Evolutionary conservation across 345 rosid genomes (phyloP).

Genomic region (Salix viminalis): DNA sequence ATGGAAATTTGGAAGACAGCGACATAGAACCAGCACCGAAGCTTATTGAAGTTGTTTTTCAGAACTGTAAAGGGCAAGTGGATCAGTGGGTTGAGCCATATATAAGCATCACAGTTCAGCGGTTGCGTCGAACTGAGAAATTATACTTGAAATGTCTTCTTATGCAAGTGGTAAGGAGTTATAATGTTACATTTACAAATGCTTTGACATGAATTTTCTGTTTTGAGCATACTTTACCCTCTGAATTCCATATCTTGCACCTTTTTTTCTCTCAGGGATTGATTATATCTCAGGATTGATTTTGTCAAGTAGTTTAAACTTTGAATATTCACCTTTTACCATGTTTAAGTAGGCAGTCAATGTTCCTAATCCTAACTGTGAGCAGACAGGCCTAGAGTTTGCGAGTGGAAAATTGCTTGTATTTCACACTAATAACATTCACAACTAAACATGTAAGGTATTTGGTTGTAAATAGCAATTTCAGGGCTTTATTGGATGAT

Average conservation of each 20-base stretch:
- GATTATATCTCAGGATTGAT: background rate
- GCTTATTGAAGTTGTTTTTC: slow-evolving; percentile 93
- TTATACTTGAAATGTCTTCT: slow-evolving; percentile 89
- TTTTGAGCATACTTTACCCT: background rate
- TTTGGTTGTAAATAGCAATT: background rate
- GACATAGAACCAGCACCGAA: slow-evolving; percentile 97
- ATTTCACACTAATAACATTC: background rate
- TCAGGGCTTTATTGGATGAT: background rate
- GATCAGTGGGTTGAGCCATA: slow-evolving; percentile 98
- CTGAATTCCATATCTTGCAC: background rate
- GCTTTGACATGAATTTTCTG: background rate
- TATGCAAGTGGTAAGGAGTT: slow-evolving; percentile 79
- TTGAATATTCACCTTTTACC: background rate
- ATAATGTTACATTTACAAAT: background rate
- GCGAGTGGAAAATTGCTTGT: background rate
- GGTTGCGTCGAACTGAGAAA: slow-evolving; percentile 72
- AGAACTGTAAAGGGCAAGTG: slow-evolving; percentile 96
- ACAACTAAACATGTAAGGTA: background rate
- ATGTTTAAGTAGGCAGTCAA: background rate
- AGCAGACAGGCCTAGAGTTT: background rate
- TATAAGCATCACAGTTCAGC: slow-evolving; percentile 72
- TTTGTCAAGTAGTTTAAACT: background rate
- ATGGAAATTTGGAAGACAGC: slow-evolving; percentile 77
- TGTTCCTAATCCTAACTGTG: background rate
- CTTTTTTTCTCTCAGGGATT: background rate